A percentile compares a stretch with the other conserved stretches of the same genome.
Evolutionary conservation across 2,329 filamentous ascomycete species (phyloP).

Genomic region (Trichoderma brevicompactum): DNA sequence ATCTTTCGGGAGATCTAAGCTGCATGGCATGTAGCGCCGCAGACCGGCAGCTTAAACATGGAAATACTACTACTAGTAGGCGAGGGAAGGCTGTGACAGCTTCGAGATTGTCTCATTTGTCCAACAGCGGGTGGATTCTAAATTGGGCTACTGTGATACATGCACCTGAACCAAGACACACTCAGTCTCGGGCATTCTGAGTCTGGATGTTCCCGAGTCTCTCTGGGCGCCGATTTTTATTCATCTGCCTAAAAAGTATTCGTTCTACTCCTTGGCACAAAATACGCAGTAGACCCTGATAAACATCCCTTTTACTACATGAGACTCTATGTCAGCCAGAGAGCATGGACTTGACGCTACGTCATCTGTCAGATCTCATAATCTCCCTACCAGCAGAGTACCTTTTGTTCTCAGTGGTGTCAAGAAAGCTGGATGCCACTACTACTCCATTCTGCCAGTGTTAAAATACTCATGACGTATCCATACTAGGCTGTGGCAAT

Average conservation of each 20-base stretch:
- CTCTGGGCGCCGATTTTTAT: not conserved
- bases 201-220: not conserved
- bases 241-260: slow-evolving; percentile 7
- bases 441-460: not conserved
- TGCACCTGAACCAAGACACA: too few relatives aligned
- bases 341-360: not conserved
- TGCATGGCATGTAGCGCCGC: slow-evolving; percentile 22
- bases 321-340: not conserved
- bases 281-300: too few relatives aligned
- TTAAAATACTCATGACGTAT: not conserved
- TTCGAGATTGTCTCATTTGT: slow-evolving; percentile 2
- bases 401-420: not conserved
- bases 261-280: too few relatives aligned
- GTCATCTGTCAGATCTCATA: slow-evolving; percentile 13
- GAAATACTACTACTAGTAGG: not conserved
- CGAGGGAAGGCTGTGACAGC: slow-evolving; percentile 4
- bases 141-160: not conserved
- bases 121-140: not conserved
- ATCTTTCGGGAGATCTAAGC: slow-evolving; percentile 18
- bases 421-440: not conserved
- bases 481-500: not conserved
- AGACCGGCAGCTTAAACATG: too few relatives aligned
- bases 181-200: not conserved
- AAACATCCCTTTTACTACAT: not conserved
- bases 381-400: not conserved